Percentiles rank a stretch among this genome's conserved stretches.
Evolutionary conservation across 2,329 filamentous ascomycete species (phyloP).

Genomic region (Talaromyces albobiverticillius): DNA sequence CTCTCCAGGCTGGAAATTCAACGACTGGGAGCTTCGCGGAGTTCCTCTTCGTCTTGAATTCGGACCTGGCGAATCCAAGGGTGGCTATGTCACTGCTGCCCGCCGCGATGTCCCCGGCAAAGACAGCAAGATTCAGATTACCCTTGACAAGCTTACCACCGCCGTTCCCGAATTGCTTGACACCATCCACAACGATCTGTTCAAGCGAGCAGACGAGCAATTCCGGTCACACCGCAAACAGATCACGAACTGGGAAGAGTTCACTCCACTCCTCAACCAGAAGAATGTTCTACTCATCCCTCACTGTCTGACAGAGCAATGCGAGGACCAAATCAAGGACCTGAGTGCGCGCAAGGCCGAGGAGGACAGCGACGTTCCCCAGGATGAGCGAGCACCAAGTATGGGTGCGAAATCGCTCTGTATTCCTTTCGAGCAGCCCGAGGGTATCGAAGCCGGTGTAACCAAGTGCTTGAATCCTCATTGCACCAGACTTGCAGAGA

Average conservation of each 20-base stretch:
- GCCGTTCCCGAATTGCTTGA: slow-evolving; percentile 80
- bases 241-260: slow-evolving; percentile 84
- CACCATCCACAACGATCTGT: slow-evolving; percentile 83
- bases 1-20: slow-evolving; percentile 95
- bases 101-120: slow-evolving; percentile 71
- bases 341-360: slow-evolving; percentile 71
- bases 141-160: slow-evolving; percentile 68
- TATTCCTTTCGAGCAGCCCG: slow-evolving; percentile 83
- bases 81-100: slow-evolving; percentile 77
- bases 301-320: slow-evolving; percentile 78
- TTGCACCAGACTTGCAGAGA: slow-evolving; percentile 71
- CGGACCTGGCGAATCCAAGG: slow-evolving; percentile 88
- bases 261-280: slow-evolving; percentile 81
- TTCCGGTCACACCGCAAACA: slow-evolving; percentile 79
- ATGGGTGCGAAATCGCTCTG: slow-evolving; percentile 77
- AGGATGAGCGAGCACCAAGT: slow-evolving; percentile 70
- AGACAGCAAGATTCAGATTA: slow-evolving; percentile 73
- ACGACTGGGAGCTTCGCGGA: slow-evolving; percentile 97
- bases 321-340: slow-evolving; percentile 94
- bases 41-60: slow-evolving; percentile 93
- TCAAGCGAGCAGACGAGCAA: slow-evolving; percentile 68
- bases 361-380: slow-evolving; percentile 60
- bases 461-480: slow-evolving; percentile 92
- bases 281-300: slow-evolving; percentile 94
- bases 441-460: slow-evolving; percentile 71